These are phyloP conservation scores for Neurospora pannonica DNA, from an alignment of 495 filamentous ascomycete species.

Conservation along the genomic window DNA sequence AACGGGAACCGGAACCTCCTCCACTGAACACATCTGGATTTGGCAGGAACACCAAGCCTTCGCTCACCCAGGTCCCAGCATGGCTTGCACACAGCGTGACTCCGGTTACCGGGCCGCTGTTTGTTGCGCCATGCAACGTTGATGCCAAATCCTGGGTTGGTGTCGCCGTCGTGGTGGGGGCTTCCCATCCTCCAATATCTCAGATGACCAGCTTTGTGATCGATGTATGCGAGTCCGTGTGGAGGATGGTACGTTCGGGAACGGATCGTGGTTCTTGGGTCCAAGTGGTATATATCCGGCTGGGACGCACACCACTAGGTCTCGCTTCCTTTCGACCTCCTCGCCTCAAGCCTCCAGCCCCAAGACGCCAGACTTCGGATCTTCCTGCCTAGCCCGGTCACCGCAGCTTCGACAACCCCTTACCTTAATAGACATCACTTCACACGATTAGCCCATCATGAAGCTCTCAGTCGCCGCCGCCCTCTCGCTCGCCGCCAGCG, in stretches of 20 bases:
- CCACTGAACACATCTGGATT: not conserved
- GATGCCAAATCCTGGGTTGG: not conserved
- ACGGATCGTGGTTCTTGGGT: not conserved
- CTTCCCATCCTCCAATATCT: not conserved
- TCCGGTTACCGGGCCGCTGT: not conserved
- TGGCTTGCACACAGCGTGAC: not conserved
- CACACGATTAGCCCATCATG: constrained; percentile 16
- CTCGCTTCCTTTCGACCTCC: not conserved
- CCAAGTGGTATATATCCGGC: not conserved
- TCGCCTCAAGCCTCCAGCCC: not conserved
- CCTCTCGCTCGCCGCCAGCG: constrained; percentile 24
- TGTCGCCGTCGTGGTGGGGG: not conserved
- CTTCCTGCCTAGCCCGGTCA: not conserved
- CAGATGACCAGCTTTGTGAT: not conserved
- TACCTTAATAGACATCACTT: not conserved
- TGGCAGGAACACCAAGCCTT: not conserved
- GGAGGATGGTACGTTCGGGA: not conserved
- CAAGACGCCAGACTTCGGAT: not conserved
- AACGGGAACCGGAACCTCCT: not conserved
- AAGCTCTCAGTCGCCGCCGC: constrained; percentile 27
- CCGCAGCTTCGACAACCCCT: not conserved
- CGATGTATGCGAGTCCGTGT: not conserved
- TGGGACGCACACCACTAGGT: not conserved
- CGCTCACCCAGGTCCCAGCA: not conserved
- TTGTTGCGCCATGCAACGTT: not conserved